A percentile compares a stretch with the other conserved stretches of the same genome.
Conservation (phyloP, 441 rosid genomes). For the Pelargonium cotyledonis region DNA sequence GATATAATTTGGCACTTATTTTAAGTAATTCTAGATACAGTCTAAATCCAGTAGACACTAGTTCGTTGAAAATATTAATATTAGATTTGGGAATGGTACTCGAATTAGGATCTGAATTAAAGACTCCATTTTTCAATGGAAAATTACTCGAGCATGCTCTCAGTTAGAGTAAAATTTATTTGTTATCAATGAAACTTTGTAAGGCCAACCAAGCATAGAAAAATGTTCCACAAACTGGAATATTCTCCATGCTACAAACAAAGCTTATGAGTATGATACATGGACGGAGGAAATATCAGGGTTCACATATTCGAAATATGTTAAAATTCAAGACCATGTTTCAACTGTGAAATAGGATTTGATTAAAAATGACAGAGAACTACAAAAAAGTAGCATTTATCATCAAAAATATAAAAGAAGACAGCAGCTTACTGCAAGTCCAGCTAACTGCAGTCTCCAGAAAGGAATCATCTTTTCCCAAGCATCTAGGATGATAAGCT, state of each 20-base stretch:
- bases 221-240: too few relatives aligned
- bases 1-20: background rate
- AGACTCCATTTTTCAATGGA: too few relatives aligned
- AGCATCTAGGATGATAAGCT: conserved; percentile 49
- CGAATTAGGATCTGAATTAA: background rate
- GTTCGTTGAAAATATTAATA: background rate
- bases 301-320: background rate
- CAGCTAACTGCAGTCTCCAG: conserved; percentile 27
- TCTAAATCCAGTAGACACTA: background rate
- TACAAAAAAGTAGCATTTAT: background rate
- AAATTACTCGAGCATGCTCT: too few relatives aligned
- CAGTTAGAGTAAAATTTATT: too few relatives aligned
- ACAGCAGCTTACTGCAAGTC: conserved; percentile 42
- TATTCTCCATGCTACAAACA: background rate
- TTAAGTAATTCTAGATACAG: background rate
- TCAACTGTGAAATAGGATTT: background rate
- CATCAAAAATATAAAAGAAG: background rate
- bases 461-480: conserved; percentile 25
- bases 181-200: too few relatives aligned
- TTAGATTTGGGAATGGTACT: background rate
- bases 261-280: too few relatives aligned
- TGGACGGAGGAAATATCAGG: too few relatives aligned
- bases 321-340: background rate
- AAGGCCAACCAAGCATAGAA: too few relatives aligned
- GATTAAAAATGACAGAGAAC: background rate